Evolutionary conservation across 2,329 filamentous ascomycete species (phyloP).

Genomic region (Neofusicoccum laricinum): DNA sequence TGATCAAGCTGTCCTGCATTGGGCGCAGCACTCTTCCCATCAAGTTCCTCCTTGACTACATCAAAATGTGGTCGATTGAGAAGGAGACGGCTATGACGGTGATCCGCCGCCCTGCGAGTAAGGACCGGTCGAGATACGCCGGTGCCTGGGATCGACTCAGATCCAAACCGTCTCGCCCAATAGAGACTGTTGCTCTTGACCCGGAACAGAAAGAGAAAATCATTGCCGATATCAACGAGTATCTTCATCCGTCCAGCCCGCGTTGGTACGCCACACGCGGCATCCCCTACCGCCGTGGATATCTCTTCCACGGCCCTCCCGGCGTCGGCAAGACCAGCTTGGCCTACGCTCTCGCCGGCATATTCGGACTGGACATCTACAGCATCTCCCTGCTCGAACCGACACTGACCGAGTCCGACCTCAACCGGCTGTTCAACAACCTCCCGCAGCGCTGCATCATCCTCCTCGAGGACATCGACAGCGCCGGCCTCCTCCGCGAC

Average conservation of each 20-base stretch:
- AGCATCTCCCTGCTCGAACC: slow-evolving; percentile 59
- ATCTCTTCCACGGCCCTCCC: slow-evolving; percentile 73
- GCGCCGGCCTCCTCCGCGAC: slow-evolving; percentile 42
- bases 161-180: slow-evolving; percentile 64
- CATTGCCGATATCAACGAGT: slow-evolving; percentile 72
- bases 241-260: slow-evolving; percentile 66
- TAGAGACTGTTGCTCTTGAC: slow-evolving; percentile 74
- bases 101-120: slow-evolving; percentile 45
- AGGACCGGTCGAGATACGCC: slow-evolving; percentile 34
- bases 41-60: slow-evolving; percentile 44
- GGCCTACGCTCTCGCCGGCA: slow-evolving; percentile 40
- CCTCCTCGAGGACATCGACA: slow-evolving; percentile 48
- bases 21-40: slow-evolving; percentile 49
- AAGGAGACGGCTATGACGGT: slow-evolving; percentile 44
- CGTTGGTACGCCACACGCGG: slow-evolving; percentile 83
- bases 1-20: slow-evolving; percentile 45
- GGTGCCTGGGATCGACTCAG: slow-evolving; percentile 41
- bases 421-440: slow-evolving; percentile 42
- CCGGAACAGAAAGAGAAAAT: slow-evolving; percentile 63
- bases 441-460: slow-evolving; percentile 47
- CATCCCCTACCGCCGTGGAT: slow-evolving; percentile 81
- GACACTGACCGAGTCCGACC: slow-evolving; percentile 67
- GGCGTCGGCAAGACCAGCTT: slow-evolving; percentile 68
- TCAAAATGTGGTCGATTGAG: slow-evolving; percentile 44
- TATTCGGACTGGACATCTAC: slow-evolving; percentile 48